Evolutionary conservation across 1,284 basidiomycete species (phyloP).

Genomic region (Microbotryum violaceum): DNA sequence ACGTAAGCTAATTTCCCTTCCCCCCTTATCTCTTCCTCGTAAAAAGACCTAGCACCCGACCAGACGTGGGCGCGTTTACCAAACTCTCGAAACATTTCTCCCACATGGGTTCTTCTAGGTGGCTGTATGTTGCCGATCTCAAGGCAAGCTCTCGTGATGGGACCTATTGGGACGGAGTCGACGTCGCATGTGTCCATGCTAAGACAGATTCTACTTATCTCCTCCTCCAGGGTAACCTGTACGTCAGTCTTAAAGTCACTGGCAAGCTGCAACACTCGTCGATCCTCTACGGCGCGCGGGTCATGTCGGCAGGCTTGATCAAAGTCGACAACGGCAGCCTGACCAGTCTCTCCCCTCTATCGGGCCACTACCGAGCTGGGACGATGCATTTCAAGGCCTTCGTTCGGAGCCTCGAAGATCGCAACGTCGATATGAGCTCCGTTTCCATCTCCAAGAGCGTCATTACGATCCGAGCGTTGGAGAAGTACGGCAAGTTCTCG

Average conservation of each 20-base stretch:
- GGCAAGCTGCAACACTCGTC: constrained; percentile 65
- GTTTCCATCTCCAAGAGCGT: constrained; percentile 17
- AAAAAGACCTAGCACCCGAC: no score
- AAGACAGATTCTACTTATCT: no score
- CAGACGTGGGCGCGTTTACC: background rate
- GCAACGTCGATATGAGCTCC: constrained; percentile 57
- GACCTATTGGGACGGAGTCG: no score
- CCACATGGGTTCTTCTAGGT: constrained; percentile 14
- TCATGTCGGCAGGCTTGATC: constrained; percentile 41
- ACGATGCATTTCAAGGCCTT: constrained; percentile 55
- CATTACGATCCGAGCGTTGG: constrained; percentile 37
- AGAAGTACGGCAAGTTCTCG: constrained; percentile 39
- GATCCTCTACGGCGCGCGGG: constrained; percentile 51
- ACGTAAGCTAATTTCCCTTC: constrained; percentile 45
- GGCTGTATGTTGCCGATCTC: constrained; percentile 25
- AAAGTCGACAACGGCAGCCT: constrained; percentile 52
- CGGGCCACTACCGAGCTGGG: constrained; percentile 59
- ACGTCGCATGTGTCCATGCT: no score
- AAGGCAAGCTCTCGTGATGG: constrained; percentile 36
- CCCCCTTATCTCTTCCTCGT: background rate
- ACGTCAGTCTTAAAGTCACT: constrained; percentile 57
- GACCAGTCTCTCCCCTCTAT: constrained; percentile 57
- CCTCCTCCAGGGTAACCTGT: constrained; percentile 53
- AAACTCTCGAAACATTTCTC: constrained; percentile 10
- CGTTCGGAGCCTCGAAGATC: constrained; percentile 50